Percentiles rank a stretch among this genome's conserved stretches.
Evolutionary conservation across 2,329 filamentous ascomycete genomes (phyloP).

Genomic region (Didymosphaeria variabile): DNA sequence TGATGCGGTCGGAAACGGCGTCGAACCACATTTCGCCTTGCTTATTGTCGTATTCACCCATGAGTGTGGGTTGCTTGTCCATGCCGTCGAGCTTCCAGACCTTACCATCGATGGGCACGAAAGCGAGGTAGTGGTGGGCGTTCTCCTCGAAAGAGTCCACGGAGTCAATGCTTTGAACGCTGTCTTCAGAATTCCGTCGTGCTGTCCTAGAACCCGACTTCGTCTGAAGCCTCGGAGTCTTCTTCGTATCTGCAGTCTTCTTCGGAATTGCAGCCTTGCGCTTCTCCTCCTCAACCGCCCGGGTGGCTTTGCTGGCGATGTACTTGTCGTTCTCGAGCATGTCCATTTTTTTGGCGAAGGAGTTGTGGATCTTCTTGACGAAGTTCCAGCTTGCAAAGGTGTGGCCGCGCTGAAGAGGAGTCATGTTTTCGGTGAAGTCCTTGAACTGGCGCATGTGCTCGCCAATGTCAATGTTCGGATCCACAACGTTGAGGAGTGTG

Average conservation of each 20-base stretch:
- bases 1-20: constrained; percentile 70
- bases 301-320: constrained; percentile 66
- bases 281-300: constrained; percentile 12
- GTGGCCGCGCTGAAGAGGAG: constrained; percentile 78
- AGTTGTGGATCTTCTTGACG: constrained; percentile 86
- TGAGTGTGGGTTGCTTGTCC: constrained; percentile 72
- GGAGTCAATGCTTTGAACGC: constrained; percentile 48
- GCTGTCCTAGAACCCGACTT: constrained; percentile 20
- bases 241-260: constrained; percentile 54
- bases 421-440: constrained; percentile 71
- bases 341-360: constrained; percentile 73
- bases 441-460: constrained; percentile 77
- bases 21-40: constrained; percentile 69
- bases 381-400: constrained; percentile 77
- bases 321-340: constrained; percentile 78
- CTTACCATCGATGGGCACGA: constrained; percentile 76
- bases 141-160: constrained; percentile 64
- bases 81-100: constrained; percentile 93
- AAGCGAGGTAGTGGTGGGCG: constrained; percentile 88
- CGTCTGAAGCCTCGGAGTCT: constrained; percentile 31
- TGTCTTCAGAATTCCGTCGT: constrained; percentile 41
- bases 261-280: constrained; percentile 21
- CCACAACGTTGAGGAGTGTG: constrained; percentile 81
- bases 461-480: constrained; percentile 70
- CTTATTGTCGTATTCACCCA: constrained; percentile 55